phyloP scores from a whole-genome alignment of 495 filamentous ascomycete species.

The Hypoxylon intermedium region DNA sequence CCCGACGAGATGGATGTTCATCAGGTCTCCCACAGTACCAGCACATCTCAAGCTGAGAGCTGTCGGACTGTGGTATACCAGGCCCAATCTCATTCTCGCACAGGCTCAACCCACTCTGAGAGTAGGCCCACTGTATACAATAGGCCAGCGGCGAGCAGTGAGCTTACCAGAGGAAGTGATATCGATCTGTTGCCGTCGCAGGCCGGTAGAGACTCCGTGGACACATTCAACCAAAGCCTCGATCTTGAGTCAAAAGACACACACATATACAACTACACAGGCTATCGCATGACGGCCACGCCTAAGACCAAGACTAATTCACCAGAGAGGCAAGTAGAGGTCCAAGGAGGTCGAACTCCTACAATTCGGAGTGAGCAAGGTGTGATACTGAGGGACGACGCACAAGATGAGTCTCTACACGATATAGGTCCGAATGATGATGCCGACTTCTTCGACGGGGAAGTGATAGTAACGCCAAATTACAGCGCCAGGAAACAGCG shows the following conservation, averaged over 20 bases:
- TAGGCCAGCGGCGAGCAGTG: conserved; percentile 5
- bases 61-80: conserved; percentile 4
- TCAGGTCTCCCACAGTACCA: not conserved
- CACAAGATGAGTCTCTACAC: conserved; percentile 17
- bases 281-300: conserved; percentile 32
- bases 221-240: conserved; percentile 42
- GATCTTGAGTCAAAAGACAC: conserved; percentile 37
- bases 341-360: conserved; percentile 32
- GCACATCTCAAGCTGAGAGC: conserved; percentile 1
- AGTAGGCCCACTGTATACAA: conserved; percentile 21
- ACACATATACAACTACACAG: conserved; percentile 33
- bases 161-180: conserved; percentile 30
- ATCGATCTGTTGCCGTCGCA: conserved; percentile 43
- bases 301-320: conserved; percentile 38
- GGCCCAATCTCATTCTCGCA: conserved; percentile 14
- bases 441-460: not conserved
- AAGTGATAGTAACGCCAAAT: not conserved
- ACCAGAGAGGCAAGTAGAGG: conserved; percentile 38
- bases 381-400: conserved; percentile 41
- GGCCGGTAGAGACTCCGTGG: conserved; percentile 40
- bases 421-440: conserved; percentile 6
- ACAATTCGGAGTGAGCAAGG: conserved; percentile 44
- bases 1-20: conserved; percentile 8
- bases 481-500: not conserved
- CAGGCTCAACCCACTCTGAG: conserved; percentile 24